phyloP scores from a whole-genome alignment of 1,284 basidiomycete genomes.

The Microbotryum scabiosae region DNA sequence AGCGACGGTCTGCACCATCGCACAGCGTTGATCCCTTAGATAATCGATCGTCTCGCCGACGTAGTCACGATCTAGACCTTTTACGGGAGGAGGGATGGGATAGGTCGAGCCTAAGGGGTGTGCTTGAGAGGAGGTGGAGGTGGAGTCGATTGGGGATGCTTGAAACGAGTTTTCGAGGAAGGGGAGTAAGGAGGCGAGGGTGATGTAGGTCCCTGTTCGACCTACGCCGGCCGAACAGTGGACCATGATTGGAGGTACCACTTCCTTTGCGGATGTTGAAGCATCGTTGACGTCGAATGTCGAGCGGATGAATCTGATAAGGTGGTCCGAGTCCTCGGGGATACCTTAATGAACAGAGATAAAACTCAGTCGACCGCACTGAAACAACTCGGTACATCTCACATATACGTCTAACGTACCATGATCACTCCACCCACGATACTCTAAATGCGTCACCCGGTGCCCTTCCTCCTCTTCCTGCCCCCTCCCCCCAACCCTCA shows the following conservation, averaged over 20 bases:
- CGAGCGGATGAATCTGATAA: constrained; percentile 21
- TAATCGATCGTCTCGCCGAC: constrained; percentile 64
- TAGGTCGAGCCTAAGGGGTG: constrained; percentile 9
- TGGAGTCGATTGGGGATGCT: constrained; percentile 11
- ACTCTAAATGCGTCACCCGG: constrained; percentile 32
- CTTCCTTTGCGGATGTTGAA: background rate
- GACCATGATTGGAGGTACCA: constrained; percentile 56
- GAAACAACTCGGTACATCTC: no score
- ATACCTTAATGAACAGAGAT: constrained; percentile 21
- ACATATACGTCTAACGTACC: constrained; percentile 2
- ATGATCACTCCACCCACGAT: constrained; percentile 28
- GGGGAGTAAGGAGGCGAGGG: constrained; percentile 52
- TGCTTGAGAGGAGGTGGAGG: background rate
- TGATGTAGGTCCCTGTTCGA: constrained; percentile 46
- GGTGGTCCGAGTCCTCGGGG: constrained; percentile 16
- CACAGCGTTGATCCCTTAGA: constrained; percentile 65
- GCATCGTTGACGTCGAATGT: constrained; percentile 9
- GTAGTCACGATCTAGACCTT: constrained; percentile 44
- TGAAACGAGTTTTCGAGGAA: constrained; percentile 13
- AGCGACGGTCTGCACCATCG: constrained; percentile 67
- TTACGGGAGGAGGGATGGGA: background rate
- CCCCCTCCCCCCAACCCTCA: constrained; percentile 12
- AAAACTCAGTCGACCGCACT: background rate
- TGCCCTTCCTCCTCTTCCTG: constrained; percentile 9
- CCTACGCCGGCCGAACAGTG: constrained; percentile 55